Conservation (phyloP, 768 basidiomycete species). For the Lentinula guzmanii region DNA sequence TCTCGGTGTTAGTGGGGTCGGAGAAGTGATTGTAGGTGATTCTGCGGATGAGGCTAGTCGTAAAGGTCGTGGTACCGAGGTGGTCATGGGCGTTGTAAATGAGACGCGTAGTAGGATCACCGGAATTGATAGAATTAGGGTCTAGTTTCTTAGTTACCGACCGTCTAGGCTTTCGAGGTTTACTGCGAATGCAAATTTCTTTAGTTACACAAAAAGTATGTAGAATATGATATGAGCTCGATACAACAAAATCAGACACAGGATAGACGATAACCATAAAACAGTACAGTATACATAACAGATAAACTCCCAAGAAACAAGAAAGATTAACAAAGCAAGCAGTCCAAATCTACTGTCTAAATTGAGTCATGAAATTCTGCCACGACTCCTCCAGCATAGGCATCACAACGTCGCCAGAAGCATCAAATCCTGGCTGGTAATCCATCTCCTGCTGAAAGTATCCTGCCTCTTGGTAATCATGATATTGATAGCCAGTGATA, state of each 20-base stretch:
- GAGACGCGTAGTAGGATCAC: background rate
- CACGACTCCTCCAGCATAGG: slow-evolving; percentile 4
- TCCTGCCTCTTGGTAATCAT: slow-evolving; percentile 1
- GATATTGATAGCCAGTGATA: slow-evolving; percentile 2
- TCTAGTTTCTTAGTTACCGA: background rate
- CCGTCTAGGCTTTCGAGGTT: background rate
- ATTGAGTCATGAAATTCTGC: slow-evolving; percentile 4
- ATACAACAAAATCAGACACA: background rate
- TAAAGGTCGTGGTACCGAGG: slow-evolving; percentile 36
- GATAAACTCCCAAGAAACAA: background rate
- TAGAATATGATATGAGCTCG: background rate
- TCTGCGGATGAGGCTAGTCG: slow-evolving; percentile 26
- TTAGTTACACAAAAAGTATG: background rate
- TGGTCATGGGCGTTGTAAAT: slow-evolving; percentile 3
- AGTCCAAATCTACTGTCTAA: slow-evolving; percentile 2
- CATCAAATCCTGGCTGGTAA: background rate
- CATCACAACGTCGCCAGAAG: slow-evolving; percentile 1
- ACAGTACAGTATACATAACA: background rate
- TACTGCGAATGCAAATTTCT: no score
- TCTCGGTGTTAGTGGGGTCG: slow-evolving; percentile 13
- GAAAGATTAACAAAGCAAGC: background rate
- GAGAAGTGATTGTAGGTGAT: slow-evolving; percentile 12
- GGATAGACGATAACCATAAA: background rate
- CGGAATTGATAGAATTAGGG: background rate
- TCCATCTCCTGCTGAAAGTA: slow-evolving; percentile 4